Evolutionary conservation across 768 basidiomycete species (phyloP), one percentile per base, ranked within the genome.

Genomic region (Sarcomyxa edulis): DNA sequence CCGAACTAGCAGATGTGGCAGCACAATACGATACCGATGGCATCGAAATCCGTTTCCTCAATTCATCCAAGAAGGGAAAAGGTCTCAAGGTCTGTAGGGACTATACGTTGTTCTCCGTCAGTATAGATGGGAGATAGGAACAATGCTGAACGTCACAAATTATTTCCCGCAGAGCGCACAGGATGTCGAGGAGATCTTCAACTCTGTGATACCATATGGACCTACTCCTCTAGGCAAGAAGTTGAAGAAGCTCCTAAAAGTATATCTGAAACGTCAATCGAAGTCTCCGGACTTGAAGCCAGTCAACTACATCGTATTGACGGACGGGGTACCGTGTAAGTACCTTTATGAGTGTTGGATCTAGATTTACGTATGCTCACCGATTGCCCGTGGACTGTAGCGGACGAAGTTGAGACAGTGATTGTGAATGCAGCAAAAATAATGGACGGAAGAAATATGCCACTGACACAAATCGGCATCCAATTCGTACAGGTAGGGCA

Each of bases 401-500:
- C 61, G 30, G 68, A 67, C 36, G 68, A 69, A 36, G 65, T 67
- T 0, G 56, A 65, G 10, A 49, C 53, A 25, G 65, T 67, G 9
- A 72, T 76, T 7, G 62, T 66, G 3, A 43, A 55, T 5, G 52
- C 61, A 3, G 72, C 74, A 11, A 55, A 53, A 27, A 50, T 65
- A 39, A 61, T 82, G 3, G 78, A 81, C 39, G 53, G 53, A 2
- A 61, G 58, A 0, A 47, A 67, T 19, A 69, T 62, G 43, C 71
- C 72, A 0, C 55, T 73, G 5, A 58, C 61, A 9, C 78, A 80
- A 62, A 61, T 80, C 7, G 75, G 78, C 0, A 68, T 80, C 25
- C 78, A 81, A 43, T 78, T 84, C 36, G 65, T 82, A 2, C 82
- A 81, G 51, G 69, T 84, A 26, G 81, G 81, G 62, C 39, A 48